These are phyloP conservation scores for Gastrodia elata DNA, from an alignment of 106 monocot species.

Conservation along the genomic window DNA sequence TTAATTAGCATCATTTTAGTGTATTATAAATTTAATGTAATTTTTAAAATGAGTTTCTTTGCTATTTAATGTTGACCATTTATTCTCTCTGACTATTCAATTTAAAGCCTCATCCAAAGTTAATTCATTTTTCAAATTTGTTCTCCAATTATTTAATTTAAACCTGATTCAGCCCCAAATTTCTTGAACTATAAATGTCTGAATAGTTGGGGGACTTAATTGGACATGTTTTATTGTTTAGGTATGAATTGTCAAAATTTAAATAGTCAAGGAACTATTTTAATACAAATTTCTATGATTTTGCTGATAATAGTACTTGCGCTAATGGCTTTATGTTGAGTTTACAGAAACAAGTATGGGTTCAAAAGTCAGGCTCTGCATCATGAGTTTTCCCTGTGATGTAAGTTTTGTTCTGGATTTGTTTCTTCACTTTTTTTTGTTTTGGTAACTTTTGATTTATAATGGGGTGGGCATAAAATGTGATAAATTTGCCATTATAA, in stretches of 20 bases:
- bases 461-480: background rate
- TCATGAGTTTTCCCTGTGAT: constrained; percentile 17
- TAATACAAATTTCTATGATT: background rate
- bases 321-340: constrained; percentile 7
- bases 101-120: too few relatives aligned
- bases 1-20: background rate
- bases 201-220: too few relatives aligned
- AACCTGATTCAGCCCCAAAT: too few relatives aligned
- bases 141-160: too few relatives aligned
- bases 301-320: background rate
- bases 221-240: too few relatives aligned
- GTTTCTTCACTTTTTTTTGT: background rate
- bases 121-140: too few relatives aligned
- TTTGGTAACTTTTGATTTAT: background rate
- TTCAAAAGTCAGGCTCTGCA: constrained; percentile 46
- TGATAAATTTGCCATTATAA: background rate
- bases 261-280: too few relatives aligned
- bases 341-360: constrained; percentile 59
- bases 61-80: too few relatives aligned
- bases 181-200: too few relatives aligned
- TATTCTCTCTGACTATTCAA: too few relatives aligned
- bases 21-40: too few relatives aligned
- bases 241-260: background rate
- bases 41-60: too few relatives aligned
- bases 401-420: constrained; percentile 10